Evolutionary conservation across 2,329 filamentous ascomycete genomes (phyloP).

Genomic region (Dothideomycetes sp.): DNA sequence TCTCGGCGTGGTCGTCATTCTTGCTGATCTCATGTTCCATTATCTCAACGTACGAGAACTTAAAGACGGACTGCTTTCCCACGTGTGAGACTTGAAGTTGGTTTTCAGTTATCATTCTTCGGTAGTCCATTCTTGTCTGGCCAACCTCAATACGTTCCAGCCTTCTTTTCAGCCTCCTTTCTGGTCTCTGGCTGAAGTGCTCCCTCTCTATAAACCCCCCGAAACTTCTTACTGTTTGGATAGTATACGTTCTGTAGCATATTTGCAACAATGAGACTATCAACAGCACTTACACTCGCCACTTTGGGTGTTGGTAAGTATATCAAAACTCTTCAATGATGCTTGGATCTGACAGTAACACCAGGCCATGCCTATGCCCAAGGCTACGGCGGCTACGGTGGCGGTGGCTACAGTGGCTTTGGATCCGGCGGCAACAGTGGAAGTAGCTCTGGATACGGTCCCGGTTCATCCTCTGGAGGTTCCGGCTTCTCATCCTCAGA

Average conservation of each 20-base stretch:
- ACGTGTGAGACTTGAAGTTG: neutral
- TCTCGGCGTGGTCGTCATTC: constrained; percentile 6
- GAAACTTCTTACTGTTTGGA: too few relatives aligned
- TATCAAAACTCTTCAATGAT: neutral
- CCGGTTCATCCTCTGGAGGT: neutral
- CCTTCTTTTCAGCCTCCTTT: too few relatives aligned
- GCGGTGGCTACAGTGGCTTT: neutral
- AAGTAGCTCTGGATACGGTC: neutral
- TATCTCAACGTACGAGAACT: neutral
- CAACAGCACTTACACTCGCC: neutral
- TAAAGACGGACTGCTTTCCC: neutral
- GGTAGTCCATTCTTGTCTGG: too few relatives aligned
- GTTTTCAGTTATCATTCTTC: too few relatives aligned
- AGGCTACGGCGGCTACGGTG: neutral
- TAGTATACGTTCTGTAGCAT: too few relatives aligned
- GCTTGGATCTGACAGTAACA: neutral
- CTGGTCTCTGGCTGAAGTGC: neutral
- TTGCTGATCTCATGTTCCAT: constrained; percentile 3
- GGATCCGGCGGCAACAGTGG: constrained; percentile 1
- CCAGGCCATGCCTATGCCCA: constrained; percentile 8
- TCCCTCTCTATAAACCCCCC: constrained; percentile 4
- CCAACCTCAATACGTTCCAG: too few relatives aligned
- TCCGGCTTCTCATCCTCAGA: constrained; percentile 1
- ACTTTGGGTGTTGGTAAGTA: constrained; percentile 8
- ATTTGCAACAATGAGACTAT: constrained; percentile 3